Evolutionary conservation across 75 land plant genomes (phyloP).

Genomic region (Pinus tabuliformis): DNA sequence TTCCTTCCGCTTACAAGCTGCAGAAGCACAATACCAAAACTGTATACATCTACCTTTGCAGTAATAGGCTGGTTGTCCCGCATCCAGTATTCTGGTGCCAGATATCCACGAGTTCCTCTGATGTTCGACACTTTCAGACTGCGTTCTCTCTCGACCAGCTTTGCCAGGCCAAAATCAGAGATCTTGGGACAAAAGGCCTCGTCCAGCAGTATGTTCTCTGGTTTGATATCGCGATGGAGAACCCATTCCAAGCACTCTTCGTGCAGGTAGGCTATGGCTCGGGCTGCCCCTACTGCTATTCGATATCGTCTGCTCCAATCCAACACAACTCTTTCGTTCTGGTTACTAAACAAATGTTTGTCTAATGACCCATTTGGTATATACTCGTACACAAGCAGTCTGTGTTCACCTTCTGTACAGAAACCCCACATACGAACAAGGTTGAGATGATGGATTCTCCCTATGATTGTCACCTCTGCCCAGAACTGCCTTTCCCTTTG

Average conservation of each 20-base stretch:
- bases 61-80: conserved; percentile 17
- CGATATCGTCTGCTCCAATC: not conserved
- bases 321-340: conserved; percentile 13
- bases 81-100: conserved; percentile 26
- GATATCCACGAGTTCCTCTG: conserved; percentile 19
- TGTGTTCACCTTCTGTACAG: conserved; percentile 42
- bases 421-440: conserved; percentile 49
- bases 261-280: conserved; percentile 27
- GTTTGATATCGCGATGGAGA: conserved; percentile 25
- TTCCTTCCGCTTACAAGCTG: conserved; percentile 51
- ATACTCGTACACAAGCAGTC: conserved; percentile 50
- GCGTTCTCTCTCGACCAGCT: conserved; percentile 19
- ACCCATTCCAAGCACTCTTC: conserved; percentile 26
- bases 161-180: conserved; percentile 27
- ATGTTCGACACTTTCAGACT: conserved; percentile 9
- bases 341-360: conserved; percentile 28
- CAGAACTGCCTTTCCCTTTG: conserved; percentile 48
- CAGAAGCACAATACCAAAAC: conserved; percentile 49
- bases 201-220: conserved; percentile 25
- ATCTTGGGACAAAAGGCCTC: conserved; percentile 21
- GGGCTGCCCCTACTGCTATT: conserved; percentile 15
- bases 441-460: conserved; percentile 55
- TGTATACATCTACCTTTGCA: conserved; percentile 52
- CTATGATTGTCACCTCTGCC: conserved; percentile 58
- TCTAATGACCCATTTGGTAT: conserved; percentile 12